Evolutionary conservation across 495 filamentous ascomycete genomes (phyloP).

Genomic region (Amphirosellinia nigrospora): DNA sequence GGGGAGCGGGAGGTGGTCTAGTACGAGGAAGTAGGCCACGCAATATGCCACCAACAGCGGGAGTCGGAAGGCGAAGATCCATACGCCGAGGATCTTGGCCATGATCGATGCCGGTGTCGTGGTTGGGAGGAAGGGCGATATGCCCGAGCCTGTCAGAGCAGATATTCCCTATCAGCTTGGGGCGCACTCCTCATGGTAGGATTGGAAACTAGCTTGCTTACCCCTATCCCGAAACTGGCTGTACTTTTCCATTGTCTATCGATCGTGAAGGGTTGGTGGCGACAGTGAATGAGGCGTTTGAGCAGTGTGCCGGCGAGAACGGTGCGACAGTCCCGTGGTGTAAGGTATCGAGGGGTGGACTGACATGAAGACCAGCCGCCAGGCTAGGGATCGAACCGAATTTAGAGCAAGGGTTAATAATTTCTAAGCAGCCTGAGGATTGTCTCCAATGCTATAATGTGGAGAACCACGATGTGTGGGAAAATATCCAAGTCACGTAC

Average conservation of each 20-base stretch:
- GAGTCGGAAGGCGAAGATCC: conserved; percentile 81
- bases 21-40: conserved; percentile 74
- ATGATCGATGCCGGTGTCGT: conserved; percentile 63
- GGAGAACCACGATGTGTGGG: neutral
- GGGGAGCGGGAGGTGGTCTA: conserved; percentile 89
- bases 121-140: conserved; percentile 92
- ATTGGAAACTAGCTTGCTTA: conserved; percentile 41
- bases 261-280: neutral
- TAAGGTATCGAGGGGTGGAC: conserved; percentile 3
- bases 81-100: conserved; percentile 65
- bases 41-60: conserved; percentile 75
- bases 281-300: neutral
- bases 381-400: neutral
- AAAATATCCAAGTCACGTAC: neutral
- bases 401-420: neutral
- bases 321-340: neutral
- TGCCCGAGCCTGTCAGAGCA: conserved; percentile 75
- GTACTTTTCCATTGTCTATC: conserved; percentile 85
- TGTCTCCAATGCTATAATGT: neutral
- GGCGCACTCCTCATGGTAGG: neutral
- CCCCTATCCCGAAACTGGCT: conserved; percentile 95
- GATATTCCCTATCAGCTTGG: conserved; percentile 22
- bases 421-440: neutral
- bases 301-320: neutral
- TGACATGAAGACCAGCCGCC: neutral